phyloP scores from a whole-genome alignment of 2,329 filamentous ascomycete genomes.

The Ceratocystis albifundus region DNA sequence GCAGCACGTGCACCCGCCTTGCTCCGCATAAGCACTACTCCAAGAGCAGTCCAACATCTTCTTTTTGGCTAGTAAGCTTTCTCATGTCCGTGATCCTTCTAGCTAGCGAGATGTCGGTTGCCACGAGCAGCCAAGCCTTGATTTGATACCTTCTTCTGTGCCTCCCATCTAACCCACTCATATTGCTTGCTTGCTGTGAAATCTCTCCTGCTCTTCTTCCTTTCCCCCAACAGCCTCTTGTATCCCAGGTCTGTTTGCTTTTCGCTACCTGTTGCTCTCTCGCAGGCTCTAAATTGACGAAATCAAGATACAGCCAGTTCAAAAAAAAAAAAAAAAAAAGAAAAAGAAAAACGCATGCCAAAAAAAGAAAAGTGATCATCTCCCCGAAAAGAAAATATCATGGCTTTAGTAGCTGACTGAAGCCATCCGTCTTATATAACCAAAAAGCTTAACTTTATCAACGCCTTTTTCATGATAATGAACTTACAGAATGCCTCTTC shows the following conservation, averaged over 20 bases:
- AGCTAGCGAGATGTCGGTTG: neutral
- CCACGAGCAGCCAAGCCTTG: neutral
- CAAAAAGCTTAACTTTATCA: neutral
- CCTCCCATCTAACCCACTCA: neutral
- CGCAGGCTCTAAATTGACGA: no score
- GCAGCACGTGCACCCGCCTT: neutral
- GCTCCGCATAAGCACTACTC: neutral
- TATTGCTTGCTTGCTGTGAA: no score
- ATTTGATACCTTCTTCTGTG: neutral
- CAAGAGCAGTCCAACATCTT: neutral
- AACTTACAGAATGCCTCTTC: neutral
- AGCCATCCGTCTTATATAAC: neutral
- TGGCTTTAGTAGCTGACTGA: no score
- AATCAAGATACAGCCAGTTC: no score
- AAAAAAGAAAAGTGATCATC: no score
- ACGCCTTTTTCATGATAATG: neutral
- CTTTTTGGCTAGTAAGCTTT: neutral
- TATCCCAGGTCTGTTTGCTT: neutral
- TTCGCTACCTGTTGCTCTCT: neutral
- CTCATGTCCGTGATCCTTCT: neutral
- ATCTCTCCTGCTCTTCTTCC: neutral
- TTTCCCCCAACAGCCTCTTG: neutral
- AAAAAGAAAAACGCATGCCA: no score
- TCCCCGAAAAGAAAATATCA: no score
- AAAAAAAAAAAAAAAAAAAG: no score